These are phyloP conservation scores for Xylaria polymorpha DNA, from an alignment of 2,329 filamentous ascomycete genomes.

Conservation along the genomic window DNA sequence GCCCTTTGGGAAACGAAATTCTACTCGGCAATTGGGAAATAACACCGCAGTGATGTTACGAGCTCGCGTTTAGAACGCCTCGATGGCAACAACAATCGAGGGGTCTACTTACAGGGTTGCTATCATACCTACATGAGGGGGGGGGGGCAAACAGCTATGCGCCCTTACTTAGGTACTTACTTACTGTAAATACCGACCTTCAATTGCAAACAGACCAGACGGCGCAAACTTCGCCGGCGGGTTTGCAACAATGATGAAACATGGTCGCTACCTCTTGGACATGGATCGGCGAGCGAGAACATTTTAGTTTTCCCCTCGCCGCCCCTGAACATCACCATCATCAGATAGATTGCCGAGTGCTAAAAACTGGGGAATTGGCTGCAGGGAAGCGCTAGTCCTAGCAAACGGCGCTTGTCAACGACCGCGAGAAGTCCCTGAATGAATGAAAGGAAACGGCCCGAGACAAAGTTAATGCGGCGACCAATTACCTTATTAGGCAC, in stretches of 20 bases:
- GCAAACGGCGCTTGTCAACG: conserved; percentile 17
- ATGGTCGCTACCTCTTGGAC: neutral
- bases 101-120: neutral
- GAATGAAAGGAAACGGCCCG: conserved; percentile 7
- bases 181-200: neutral
- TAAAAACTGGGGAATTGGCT: conserved; percentile 23
- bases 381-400: conserved; percentile 14
- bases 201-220: neutral
- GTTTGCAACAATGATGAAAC: conserved; percentile 31
- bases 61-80: neutral
- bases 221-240: conserved; percentile 1
- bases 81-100: neutral
- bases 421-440: conserved; percentile 14
- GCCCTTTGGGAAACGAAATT: neutral
- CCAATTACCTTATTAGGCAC: neutral
- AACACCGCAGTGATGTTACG: conserved; percentile 19
- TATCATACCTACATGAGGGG: neutral
- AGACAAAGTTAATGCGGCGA: conserved; percentile 18
- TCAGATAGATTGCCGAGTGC: conserved; percentile 32
- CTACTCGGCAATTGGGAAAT: conserved; percentile 3
- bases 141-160: neutral
- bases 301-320: neutral
- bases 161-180: neutral
- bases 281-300: conserved; percentile 4
- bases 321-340: conserved; percentile 29